Percentiles rank a stretch among this genome's conserved stretches.
phyloP scores from a whole-genome alignment of 495 filamentous ascomycete species.

The Penicillium salamii region DNA sequence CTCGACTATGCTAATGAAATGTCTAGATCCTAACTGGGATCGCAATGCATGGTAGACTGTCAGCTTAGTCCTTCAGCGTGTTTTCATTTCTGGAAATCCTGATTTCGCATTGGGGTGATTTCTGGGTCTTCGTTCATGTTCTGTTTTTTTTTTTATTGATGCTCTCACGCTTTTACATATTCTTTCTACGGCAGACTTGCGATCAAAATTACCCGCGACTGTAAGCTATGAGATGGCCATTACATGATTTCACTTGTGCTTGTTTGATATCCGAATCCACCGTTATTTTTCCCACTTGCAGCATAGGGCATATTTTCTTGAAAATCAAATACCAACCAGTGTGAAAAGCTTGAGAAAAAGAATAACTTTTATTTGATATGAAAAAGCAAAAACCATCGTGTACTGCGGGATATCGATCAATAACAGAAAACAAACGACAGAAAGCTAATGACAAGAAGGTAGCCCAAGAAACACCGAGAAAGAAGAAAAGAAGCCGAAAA shows the following conservation, averaged over 20 bases:
- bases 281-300: not conserved
- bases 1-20: too few relatives aligned
- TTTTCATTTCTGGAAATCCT: too few relatives aligned
- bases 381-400: conserved; percentile 18
- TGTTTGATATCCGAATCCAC: conserved; percentile 15
- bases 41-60: conserved; percentile 35
- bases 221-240: conserved; percentile 17
- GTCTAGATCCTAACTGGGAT: conserved; percentile 36
- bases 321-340: not conserved
- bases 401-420: conserved; percentile 30
- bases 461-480: conserved; percentile 3
- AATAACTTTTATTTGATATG: conserved; percentile 7
- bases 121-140: conserved; percentile 2
- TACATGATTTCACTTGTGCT: conserved; percentile 5
- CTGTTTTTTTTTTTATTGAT: not conserved
- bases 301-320: not conserved
- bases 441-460: not conserved
- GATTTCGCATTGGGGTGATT: not conserved
- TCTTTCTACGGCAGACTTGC: conserved; percentile 3
- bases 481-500: conserved; percentile 1
- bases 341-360: not conserved
- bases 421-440: not conserved
- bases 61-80: conserved; percentile 6
- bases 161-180: not conserved
- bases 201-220: conserved; percentile 11